Evolutionary conservation across 495 filamentous ascomycete species (phyloP).

Genomic region (Elasticomyces elasticus): DNA sequence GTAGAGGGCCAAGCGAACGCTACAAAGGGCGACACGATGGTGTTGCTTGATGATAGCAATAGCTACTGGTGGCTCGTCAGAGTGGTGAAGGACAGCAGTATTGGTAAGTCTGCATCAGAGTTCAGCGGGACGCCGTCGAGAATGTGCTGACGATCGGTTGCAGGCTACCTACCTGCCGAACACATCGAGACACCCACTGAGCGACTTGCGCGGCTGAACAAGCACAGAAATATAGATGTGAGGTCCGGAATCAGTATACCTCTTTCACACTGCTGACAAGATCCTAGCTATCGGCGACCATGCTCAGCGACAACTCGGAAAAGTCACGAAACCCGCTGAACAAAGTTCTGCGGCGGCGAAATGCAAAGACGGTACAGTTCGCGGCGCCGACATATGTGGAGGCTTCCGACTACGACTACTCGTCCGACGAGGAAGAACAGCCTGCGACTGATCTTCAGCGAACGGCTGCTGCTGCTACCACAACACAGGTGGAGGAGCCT

Average conservation of each 20-base stretch:
- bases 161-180: slow-evolving; percentile 92
- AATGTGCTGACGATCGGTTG: slow-evolving; percentile 14
- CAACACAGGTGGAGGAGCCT: slow-evolving; percentile 22
- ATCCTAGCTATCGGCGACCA: slow-evolving; percentile 71
- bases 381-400: slow-evolving; percentile 79
- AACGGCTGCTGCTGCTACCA: neutral
- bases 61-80: slow-evolving; percentile 99
- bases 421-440: slow-evolving; percentile 64
- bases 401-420: slow-evolving; percentile 83
- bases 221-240: slow-evolving; percentile 96
- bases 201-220: slow-evolving; percentile 84
- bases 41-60: slow-evolving; percentile 98
- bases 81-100: slow-evolving; percentile 93
- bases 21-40: slow-evolving; percentile 97
- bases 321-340: slow-evolving; percentile 83
- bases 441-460: slow-evolving; percentile 7
- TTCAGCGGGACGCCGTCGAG: neutral
- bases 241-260: slow-evolving; percentile 26
- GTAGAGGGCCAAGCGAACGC: slow-evolving; percentile 98
- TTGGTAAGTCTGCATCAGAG: slow-evolving; percentile 50
- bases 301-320: slow-evolving; percentile 84
- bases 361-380: slow-evolving; percentile 84
- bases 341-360: slow-evolving; percentile 79
- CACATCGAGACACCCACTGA: slow-evolving; percentile 99
- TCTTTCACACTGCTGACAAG: slow-evolving; percentile 1